Evolutionary conservation across 192 early-diverging fungal genomes (phyloP).

Genomic region (Podila epicladia): DNA sequence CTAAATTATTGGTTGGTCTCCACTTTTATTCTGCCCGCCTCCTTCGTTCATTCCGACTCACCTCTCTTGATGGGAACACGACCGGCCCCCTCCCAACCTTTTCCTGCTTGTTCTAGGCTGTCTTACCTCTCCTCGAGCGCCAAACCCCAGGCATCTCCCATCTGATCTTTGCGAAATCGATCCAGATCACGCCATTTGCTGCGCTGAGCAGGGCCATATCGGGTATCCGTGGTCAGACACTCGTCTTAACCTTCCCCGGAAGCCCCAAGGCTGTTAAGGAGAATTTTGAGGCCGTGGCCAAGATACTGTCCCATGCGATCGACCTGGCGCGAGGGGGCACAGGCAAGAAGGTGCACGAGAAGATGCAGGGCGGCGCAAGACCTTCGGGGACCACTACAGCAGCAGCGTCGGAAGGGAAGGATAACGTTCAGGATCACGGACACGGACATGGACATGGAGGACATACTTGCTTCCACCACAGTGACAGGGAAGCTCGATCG

Average conservation of each 20-base stretch:
- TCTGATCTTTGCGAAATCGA: slow-evolving; percentile 78
- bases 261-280: slow-evolving; percentile 88
- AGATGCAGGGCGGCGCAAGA: slow-evolving; percentile 51
- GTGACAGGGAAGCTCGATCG: slow-evolving; percentile 25
- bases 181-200: slow-evolving; percentile 89
- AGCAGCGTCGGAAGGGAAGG: neutral
- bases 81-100: no score
- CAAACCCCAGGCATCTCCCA: slow-evolving; percentile 79
- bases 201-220: slow-evolving; percentile 84
- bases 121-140: slow-evolving; percentile 76
- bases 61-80: neutral
- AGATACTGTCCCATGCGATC: slow-evolving; percentile 85
- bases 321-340: slow-evolving; percentile 70
- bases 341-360: slow-evolving; percentile 65
- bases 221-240: slow-evolving; percentile 65
- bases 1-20: neutral
- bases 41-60: neutral
- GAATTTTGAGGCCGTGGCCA: slow-evolving; percentile 79
- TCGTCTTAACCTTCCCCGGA: slow-evolving; percentile 91
- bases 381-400: slow-evolving; percentile 12
- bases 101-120: slow-evolving; percentile 55
- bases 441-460: slow-evolving; percentile 51
- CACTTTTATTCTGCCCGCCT: neutral
- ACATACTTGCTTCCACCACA: slow-evolving; percentile 40
- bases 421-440: slow-evolving; percentile 11